These are phyloP conservation scores for Rubia tinctorum DNA, from an alignment of 305 asterid species.

Conservation along the genomic window DNA sequence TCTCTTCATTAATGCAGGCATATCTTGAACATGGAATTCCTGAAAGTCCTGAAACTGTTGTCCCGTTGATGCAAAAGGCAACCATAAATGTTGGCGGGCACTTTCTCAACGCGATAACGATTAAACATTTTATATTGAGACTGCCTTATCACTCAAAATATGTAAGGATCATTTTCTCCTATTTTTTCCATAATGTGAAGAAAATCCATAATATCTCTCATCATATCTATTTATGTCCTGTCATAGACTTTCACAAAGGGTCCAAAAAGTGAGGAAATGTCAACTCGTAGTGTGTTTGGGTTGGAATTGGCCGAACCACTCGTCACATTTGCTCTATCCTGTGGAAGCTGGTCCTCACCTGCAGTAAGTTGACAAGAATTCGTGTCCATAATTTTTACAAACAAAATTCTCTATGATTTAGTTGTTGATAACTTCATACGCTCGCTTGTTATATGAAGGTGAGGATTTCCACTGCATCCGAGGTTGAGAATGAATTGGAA, in stretches of 20 bases:
- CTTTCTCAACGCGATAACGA: conserved; percentile 60
- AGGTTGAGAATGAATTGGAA: conserved; percentile 64
- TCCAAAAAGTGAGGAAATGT: conserved; percentile 47
- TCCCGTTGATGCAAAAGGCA: conserved; percentile 75
- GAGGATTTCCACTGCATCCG: conserved; percentile 59
- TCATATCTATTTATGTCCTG: conserved; percentile 16
- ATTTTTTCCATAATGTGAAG: neutral
- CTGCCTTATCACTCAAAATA: conserved; percentile 70
- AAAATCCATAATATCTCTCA: neutral
- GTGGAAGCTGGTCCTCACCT: conserved; percentile 91
- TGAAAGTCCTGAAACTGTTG: conserved; percentile 60
- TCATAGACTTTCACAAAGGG: conserved; percentile 56
- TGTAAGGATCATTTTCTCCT: conserved; percentile 31
- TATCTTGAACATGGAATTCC: conserved; percentile 74
- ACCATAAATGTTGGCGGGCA: conserved; percentile 69
- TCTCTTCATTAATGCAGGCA: conserved; percentile 41
- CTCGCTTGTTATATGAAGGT: conserved; percentile 33
- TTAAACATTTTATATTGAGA: conserved; percentile 74
- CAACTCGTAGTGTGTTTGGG: conserved; percentile 46
- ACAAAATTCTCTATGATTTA: neutral
- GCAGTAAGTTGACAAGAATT: conserved; percentile 49
- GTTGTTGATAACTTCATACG: neutral
- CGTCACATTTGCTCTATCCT: conserved; percentile 75
- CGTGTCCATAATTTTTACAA: neutral
- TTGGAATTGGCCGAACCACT: conserved; percentile 72